phyloP scores from a whole-genome alignment of 371 early-diverging fungal genomes.

The Mucor plumbeus region DNA sequence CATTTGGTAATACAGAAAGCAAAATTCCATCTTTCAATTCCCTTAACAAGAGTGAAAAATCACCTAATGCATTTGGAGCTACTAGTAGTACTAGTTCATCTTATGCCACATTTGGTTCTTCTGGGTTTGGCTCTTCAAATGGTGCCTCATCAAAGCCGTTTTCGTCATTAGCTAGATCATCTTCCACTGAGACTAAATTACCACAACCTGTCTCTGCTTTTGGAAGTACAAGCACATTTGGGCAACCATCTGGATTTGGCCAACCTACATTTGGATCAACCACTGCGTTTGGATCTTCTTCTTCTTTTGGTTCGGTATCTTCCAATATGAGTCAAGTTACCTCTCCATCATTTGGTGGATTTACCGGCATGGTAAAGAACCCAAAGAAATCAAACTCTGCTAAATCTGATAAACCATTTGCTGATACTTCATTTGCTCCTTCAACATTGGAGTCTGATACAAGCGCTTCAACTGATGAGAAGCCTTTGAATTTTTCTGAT shows the following conservation, averaged over 20 bases:
- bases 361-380: background rate
- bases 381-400: background rate
- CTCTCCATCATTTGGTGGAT: constrained; percentile 3
- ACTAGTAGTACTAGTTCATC: constrained; percentile 26
- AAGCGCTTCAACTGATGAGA: background rate
- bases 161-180: constrained; percentile 13
- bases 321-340: background rate
- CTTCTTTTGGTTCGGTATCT: constrained; percentile 2
- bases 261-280: constrained; percentile 9
- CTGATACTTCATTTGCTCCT: constrained; percentile 19
- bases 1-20: background rate
- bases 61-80: constrained; percentile 4
- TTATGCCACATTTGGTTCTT: background rate
- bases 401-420: constrained; percentile 9
- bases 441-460: background rate
- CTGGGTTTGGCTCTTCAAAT: background rate
- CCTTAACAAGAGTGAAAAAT: no score
- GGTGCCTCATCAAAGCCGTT: constrained; percentile 9
- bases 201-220: constrained; percentile 2
- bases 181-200: background rate
- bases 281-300: background rate
- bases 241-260: background rate
- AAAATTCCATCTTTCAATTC: constrained; percentile 3
- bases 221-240: constrained; percentile 5
- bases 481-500: background rate